phyloP scores from a whole-genome alignment of 2,329 filamentous ascomycete genomes.

The Colletotrichum sp. region DNA sequence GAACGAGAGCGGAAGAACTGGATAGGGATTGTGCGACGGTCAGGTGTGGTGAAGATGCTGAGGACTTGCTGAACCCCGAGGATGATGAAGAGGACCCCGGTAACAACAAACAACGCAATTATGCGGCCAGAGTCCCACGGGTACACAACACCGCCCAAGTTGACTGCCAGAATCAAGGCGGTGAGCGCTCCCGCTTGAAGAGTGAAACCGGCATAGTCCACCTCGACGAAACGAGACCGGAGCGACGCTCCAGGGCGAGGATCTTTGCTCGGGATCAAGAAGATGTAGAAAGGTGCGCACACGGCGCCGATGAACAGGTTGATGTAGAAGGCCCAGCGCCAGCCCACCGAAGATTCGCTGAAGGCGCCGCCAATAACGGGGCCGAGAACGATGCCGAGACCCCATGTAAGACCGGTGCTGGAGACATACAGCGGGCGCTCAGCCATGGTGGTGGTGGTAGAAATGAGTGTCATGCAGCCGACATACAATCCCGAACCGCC shows the following conservation, averaged over 20 bases:
- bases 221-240: constrained; percentile 31
- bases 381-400: constrained; percentile 49
- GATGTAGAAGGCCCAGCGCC: constrained; percentile 55
- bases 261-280: constrained; percentile 27
- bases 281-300: constrained; percentile 30
- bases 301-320: constrained; percentile 52
- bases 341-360: constrained; percentile 38
- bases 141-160: constrained; percentile 53
- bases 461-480: background rate
- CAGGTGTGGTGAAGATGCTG: background rate
- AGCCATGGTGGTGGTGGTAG: background rate
- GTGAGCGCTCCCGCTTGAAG: constrained; percentile 45
- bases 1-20: background rate
- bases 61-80: constrained; percentile 18
- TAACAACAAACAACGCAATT: constrained; percentile 50
- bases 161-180: constrained; percentile 50
- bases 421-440: constrained; percentile 16
- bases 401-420: constrained; percentile 38
- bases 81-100: constrained; percentile 33
- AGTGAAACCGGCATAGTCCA: constrained; percentile 51
- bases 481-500: constrained; percentile 30
- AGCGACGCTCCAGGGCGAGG: constrained; percentile 24
- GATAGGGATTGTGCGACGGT: background rate
- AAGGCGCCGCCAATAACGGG: constrained; percentile 44
- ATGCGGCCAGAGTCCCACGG: constrained; percentile 47